Evolutionary conservation across 140 eudicot species (phyloP).

Genomic region (Erigeron philadelphicus): DNA sequence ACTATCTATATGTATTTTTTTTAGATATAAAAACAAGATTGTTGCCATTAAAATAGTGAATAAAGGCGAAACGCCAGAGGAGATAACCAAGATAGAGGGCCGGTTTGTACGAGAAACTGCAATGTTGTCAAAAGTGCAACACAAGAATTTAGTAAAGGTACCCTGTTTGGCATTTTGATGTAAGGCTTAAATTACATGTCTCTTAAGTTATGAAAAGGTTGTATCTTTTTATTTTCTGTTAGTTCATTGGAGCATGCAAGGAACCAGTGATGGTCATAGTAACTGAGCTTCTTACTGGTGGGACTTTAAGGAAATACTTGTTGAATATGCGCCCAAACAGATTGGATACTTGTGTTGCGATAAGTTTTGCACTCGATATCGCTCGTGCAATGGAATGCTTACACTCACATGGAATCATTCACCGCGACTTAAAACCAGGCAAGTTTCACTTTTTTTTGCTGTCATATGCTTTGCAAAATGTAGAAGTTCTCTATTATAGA

Average conservation of each 20-base stretch:
- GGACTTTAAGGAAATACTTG: slow-evolving; percentile 72
- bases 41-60: slow-evolving; percentile 85
- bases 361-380: slow-evolving; percentile 84
- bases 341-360: slow-evolving; percentile 67
- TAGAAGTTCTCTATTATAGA: neutral
- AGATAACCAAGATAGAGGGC: slow-evolving; percentile 61
- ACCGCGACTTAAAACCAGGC: slow-evolving; percentile 96
- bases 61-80: slow-evolving; percentile 78
- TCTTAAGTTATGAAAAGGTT: neutral
- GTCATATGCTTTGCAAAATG: neutral
- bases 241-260: slow-evolving; percentile 93
- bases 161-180: neutral
- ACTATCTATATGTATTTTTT: neutral
- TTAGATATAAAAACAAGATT: slow-evolving; percentile 74
- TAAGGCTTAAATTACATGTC: neutral
- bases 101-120: slow-evolving; percentile 85
- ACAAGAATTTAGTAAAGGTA: slow-evolving; percentile 91
- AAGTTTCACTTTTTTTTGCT: neutral
- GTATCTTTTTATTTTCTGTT: slow-evolving; percentile 9
- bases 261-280: slow-evolving; percentile 94
- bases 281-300: slow-evolving; percentile 80
- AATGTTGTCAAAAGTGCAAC: slow-evolving; percentile 86
- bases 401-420: slow-evolving; percentile 86
- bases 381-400: slow-evolving; percentile 98
- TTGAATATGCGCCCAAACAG: slow-evolving; percentile 64